These are phyloP conservation scores for Umbelopsis vinacea DNA, from an alignment of 192 early-diverging fungal genomes.

Conservation along the genomic window DNA sequence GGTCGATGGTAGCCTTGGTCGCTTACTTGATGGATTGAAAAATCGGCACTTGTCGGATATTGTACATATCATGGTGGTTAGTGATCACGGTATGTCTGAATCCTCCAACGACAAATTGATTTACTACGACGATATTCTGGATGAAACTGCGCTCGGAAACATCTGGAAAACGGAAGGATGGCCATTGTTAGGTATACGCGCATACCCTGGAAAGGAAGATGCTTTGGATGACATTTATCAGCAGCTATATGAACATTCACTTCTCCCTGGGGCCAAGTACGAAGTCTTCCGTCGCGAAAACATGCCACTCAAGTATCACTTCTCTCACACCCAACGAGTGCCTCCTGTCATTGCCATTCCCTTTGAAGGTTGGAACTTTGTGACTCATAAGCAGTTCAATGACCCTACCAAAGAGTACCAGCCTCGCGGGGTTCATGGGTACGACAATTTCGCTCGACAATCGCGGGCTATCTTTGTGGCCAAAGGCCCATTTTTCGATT, in stretches of 20 bases:
- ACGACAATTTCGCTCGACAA: constrained; percentile 72
- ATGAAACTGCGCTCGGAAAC: constrained; percentile 38
- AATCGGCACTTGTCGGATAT: constrained; percentile 63
- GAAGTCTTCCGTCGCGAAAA: constrained; percentile 75
- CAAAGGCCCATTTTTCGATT: constrained; percentile 55
- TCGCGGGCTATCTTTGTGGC: constrained; percentile 89
- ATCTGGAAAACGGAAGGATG: constrained; percentile 60
- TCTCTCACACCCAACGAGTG: constrained; percentile 64
- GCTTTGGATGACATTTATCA: constrained; percentile 53
- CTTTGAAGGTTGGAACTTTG: constrained; percentile 65
- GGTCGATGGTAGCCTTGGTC: constrained; percentile 65
- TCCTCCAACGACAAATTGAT: constrained; percentile 56
- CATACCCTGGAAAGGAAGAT: constrained; percentile 36
- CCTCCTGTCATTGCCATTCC: constrained; percentile 75
- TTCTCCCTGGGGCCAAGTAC: constrained; percentile 42
- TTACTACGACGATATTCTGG: constrained; percentile 69
- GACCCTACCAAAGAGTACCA: constrained; percentile 21
- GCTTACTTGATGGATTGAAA: constrained; percentile 58
- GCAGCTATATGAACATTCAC: constrained; percentile 45
- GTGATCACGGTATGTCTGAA: constrained; percentile 91
- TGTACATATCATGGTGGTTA: constrained; percentile 69
- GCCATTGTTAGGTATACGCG: constrained; percentile 66
- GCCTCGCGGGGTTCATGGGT: constrained; percentile 79
- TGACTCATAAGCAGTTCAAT: constrained; percentile 44
- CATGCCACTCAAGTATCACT: constrained; percentile 76